Evolutionary conservation across 2,329 filamentous ascomycete genomes (phyloP).

Genomic region (Colletotrichum cordylinicola): DNA sequence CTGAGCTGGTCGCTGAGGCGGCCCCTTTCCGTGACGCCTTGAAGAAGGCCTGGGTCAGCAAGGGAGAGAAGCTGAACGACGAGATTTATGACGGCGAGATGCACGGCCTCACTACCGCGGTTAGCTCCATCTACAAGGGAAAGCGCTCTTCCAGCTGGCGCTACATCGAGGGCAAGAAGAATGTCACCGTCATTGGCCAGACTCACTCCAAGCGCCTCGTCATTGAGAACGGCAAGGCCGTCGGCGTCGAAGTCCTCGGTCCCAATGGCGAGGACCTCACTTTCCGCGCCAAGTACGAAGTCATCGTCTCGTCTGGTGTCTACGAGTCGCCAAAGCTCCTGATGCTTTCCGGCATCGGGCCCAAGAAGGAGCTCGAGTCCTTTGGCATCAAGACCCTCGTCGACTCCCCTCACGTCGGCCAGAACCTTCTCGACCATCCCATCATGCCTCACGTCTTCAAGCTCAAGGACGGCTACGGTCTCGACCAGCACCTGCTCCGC

Average conservation of each 20-base stretch:
- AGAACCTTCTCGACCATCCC: conserved; percentile 68
- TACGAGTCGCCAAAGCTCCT: conserved; percentile 71
- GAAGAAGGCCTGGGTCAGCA: conserved; percentile 57
- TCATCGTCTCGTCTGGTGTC: conserved; percentile 55
- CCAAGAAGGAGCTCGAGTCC: conserved; percentile 53
- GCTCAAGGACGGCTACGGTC: conserved; percentile 43
- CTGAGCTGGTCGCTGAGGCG: conserved; percentile 58
- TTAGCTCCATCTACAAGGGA: conserved; percentile 64
- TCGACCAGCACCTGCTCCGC: conserved; percentile 47
- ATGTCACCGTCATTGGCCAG: conserved; percentile 56
- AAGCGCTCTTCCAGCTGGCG: conserved; percentile 56
- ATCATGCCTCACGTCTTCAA: conserved; percentile 56
- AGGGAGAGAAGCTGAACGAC: conserved; percentile 54
- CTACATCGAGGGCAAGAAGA: conserved; percentile 57
- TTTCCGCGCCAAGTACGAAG: conserved; percentile 54
- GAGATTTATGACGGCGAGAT: conserved; percentile 63
- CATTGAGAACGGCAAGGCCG: conserved; percentile 49
- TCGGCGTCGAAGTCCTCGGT: conserved; percentile 53
- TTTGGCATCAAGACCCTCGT: conserved; percentile 59
- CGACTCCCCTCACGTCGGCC: conserved; percentile 67
- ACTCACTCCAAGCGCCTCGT: conserved; percentile 59
- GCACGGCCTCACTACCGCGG: conserved; percentile 56
- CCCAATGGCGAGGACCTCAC: conserved; percentile 40
- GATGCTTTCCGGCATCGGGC: conserved; percentile 69
- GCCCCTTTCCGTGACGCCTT: conserved; percentile 55